Conservation (phyloP, 805 yeast genomes). For the Naumovozyma dairenensis region DNA sequence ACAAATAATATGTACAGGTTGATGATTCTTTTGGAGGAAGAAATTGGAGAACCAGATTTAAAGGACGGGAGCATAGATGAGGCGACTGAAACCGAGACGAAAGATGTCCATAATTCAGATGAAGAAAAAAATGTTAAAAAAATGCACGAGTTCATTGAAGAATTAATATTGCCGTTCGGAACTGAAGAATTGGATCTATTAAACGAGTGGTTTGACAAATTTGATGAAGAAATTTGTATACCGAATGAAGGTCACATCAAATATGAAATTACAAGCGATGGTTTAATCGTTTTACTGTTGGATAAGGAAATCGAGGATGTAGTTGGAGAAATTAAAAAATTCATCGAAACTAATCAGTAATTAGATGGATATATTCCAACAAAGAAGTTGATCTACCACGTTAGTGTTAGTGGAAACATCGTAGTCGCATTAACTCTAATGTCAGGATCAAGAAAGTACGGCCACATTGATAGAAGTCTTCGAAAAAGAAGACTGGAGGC, state of each 20-base stretch:
- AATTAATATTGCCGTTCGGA: constrained; percentile 23
- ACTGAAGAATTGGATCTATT: constrained; percentile 26
- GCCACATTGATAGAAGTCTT: too few relatives aligned
- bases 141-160: constrained; percentile 29
- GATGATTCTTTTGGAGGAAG: constrained; percentile 25
- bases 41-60: constrained; percentile 9
- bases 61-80: neutral
- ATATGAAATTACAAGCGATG: constrained; percentile 31
- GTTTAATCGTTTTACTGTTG: constrained; percentile 26
- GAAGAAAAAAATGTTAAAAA: constrained; percentile 10
- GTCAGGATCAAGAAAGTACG: too few relatives aligned
- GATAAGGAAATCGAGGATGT: constrained; percentile 22
- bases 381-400: too few relatives aligned
- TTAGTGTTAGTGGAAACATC: too few relatives aligned
- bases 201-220: constrained; percentile 29
- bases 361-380: too few relatives aligned
- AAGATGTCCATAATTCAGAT: too few relatives aligned
- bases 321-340: constrained; percentile 20
- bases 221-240: constrained; percentile 30
- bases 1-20: constrained; percentile 21
- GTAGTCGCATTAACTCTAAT: too few relatives aligned
- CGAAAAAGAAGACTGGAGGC: too few relatives aligned
- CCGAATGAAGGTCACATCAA: constrained; percentile 32
- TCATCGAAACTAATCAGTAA: constrained; percentile 15
- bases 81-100: neutral